Evolutionary conservation across 2,329 filamentous ascomycete species (phyloP), one percentile per base, ranked within the genome.

Genomic region (Sporothrix brasiliensis): DNA sequence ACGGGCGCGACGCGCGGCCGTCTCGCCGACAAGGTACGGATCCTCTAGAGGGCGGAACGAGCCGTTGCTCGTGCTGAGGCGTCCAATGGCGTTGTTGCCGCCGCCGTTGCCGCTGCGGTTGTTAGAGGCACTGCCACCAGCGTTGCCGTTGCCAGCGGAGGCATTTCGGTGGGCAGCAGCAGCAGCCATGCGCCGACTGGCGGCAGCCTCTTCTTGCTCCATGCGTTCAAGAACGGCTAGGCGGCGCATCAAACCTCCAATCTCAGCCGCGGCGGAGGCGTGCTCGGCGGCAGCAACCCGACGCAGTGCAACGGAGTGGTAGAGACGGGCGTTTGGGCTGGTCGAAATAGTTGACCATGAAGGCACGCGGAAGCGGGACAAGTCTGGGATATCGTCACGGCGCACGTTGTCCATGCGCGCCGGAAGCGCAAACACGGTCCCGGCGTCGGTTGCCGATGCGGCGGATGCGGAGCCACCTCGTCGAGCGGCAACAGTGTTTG

Each of bases 21-120:
- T 83, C 79, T 91, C 88, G 47, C 89, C 89, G 1, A 91, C 89
- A 11, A 91, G 80, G 70, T 89, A 84, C 0, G 89, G 89, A 74
- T 91, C 89, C 78, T 92, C 89, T 21, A 89, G 81, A 2, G 87
- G 88, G 7, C 84, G 81, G 52, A 81, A 68, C 58, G 49, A 19
- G 56, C 49, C 73, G 73, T 72, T 73, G 53, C 52, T 75, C 72
- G 73, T 78, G 75, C 73, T 80, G 3, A 34, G 27, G 9, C 65
- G 19, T 19, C 54, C n/a, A 69, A 58, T 65, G 71, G 53, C 52
- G 72, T 70, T 50, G 70, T 54, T 67, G 65, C 53, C 19, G 72
- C 73, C 21, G 68, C 68, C 41, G 71, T 49, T 69, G 50, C 74
- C 75, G 63, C 67, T 74, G 71, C 78, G 74, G 50, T 75, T 71